Evolutionary conservation across 2,329 filamentous ascomycete genomes (phyloP).

Genomic region (Alternaria triticina): DNA sequence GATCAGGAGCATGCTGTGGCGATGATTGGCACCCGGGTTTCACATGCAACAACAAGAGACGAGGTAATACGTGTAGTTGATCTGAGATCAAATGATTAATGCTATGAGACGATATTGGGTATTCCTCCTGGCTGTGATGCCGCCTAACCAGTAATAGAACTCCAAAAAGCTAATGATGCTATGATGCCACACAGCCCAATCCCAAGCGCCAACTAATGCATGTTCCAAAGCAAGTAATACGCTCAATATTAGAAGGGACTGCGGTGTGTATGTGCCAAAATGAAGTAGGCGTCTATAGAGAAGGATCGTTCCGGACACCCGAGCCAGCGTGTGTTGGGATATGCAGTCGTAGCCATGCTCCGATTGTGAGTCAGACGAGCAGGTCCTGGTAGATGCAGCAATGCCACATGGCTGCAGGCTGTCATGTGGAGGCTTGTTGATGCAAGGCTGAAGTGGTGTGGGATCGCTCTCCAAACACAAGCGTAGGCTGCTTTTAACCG

Average conservation of each 20-base stretch:
- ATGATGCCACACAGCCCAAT: slow-evolving; percentile 20
- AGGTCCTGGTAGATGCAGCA: slow-evolving; percentile 23
- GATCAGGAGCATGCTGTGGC: background rate
- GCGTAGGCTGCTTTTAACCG: slow-evolving; percentile 27
- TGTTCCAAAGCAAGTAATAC: slow-evolving; percentile 26
- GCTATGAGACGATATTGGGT: slow-evolving; percentile 26
- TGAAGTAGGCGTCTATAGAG: slow-evolving; percentile 37
- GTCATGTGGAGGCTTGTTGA: slow-evolving; percentile 8
- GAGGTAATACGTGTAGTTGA: slow-evolving; percentile 6
- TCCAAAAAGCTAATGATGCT: slow-evolving; percentile 28
- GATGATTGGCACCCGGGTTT: slow-evolving; percentile 7
- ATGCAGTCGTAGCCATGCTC: slow-evolving; percentile 29
- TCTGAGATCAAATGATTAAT: slow-evolving; percentile 28
- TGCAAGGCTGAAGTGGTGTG: slow-evolving; percentile 19
- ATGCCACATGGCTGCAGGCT: slow-evolving; percentile 24
- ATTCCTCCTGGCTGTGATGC: slow-evolving; percentile 30
- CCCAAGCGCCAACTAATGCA: slow-evolving; percentile 45
- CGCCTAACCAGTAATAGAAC: slow-evolving; percentile 22
- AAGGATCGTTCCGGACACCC: slow-evolving; percentile 41
- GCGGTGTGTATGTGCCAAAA: slow-evolving; percentile 26
- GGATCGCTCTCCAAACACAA: slow-evolving; percentile 19
- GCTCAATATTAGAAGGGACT: slow-evolving; percentile 47
- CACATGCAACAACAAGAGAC: slow-evolving; percentile 6
- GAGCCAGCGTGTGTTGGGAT: slow-evolving; percentile 46
- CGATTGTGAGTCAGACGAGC: slow-evolving; percentile 34